phyloP scores from a whole-genome alignment of 768 basidiomycete species.

The Phylloporus rhodoxanthus region DNA sequence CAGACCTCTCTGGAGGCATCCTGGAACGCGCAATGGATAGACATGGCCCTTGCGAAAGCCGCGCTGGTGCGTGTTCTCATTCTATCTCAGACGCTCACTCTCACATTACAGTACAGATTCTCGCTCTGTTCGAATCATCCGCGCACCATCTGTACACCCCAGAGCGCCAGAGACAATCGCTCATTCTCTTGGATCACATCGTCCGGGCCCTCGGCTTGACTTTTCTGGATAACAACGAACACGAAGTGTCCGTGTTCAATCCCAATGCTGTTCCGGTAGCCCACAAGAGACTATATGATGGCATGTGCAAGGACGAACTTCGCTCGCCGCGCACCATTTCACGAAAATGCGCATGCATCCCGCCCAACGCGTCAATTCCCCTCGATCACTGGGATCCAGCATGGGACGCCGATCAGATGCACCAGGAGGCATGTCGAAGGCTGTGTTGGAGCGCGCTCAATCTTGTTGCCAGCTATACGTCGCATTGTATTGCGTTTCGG shows the following conservation, averaged over 20 bases:
- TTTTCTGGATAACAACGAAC: conserved; percentile 51
- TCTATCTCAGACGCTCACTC: neutral
- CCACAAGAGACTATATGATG: conserved; percentile 26
- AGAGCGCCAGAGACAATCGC: conserved; percentile 46
- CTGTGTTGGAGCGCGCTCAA: conserved; percentile 72
- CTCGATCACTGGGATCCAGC: conserved; percentile 49
- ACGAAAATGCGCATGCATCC: conserved; percentile 45
- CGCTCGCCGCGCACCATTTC: conserved; percentile 25
- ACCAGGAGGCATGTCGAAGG: conserved; percentile 67
- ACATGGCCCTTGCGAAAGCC: conserved; percentile 64
- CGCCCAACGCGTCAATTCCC: conserved; percentile 28
- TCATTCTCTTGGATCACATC: conserved; percentile 59
- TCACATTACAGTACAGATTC: conserved; percentile 42
- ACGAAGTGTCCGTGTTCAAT: conserved; percentile 47
- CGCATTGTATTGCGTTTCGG: conserved; percentile 63
- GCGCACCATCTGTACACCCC: conserved; percentile 61
- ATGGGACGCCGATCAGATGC: conserved; percentile 52
- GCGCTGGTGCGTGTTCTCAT: conserved; percentile 47
- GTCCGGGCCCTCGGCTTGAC: conserved; percentile 53
- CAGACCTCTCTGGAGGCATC: conserved; percentile 49
- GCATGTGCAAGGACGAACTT: conserved; percentile 22
- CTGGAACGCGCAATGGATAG: conserved; percentile 47
- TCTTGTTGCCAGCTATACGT: conserved; percentile 61
- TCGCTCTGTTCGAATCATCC: conserved; percentile 73
- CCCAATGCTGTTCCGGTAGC: conserved; percentile 47